Evolutionary conservation across 2,329 filamentous ascomycete species (phyloP).

Genomic region (Pestalotiopsis sp.): DNA sequence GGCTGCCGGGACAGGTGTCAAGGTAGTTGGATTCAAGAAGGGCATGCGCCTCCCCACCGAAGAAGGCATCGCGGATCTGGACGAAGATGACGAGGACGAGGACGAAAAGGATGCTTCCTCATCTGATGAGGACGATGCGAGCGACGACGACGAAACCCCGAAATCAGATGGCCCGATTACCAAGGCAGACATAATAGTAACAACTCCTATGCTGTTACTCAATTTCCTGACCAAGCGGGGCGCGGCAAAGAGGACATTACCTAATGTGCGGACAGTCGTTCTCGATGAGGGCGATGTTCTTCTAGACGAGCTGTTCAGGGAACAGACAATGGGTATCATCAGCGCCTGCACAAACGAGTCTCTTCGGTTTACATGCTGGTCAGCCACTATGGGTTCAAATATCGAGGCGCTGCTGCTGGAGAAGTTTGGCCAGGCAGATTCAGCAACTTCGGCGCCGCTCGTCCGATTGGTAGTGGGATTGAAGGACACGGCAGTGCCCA

Average conservation of each 20-base stretch:
- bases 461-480: conserved; percentile 91
- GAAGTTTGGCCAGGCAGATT: conserved; percentile 53
- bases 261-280: conserved; percentile 73
- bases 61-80: conserved; percentile 36
- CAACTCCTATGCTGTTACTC: conserved; percentile 77
- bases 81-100: conserved; percentile 18
- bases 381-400: conserved; percentile 93
- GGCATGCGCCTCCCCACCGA: conserved; percentile 70
- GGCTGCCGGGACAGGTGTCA: conserved; percentile 74
- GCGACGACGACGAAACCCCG: conserved; percentile 23
- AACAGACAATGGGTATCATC: conserved; percentile 88
- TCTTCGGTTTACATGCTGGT: conserved; percentile 86
- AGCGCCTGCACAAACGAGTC: conserved; percentile 70
- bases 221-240: conserved; percentile 65
- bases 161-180: conserved; percentile 46
- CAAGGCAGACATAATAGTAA: conserved; percentile 79
- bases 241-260: conserved; percentile 55
- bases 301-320: conserved; percentile 85
- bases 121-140: conserved; percentile 32
- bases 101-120: neutral
- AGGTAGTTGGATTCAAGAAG: conserved; percentile 82
- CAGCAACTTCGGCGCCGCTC: conserved; percentile 54
- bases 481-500: conserved; percentile 93
- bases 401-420: conserved; percentile 60
- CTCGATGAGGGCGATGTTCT: conserved; percentile 96